phyloP scores from a whole-genome alignment of 257 asterid species.

The Gentiana dahurica region DNA sequence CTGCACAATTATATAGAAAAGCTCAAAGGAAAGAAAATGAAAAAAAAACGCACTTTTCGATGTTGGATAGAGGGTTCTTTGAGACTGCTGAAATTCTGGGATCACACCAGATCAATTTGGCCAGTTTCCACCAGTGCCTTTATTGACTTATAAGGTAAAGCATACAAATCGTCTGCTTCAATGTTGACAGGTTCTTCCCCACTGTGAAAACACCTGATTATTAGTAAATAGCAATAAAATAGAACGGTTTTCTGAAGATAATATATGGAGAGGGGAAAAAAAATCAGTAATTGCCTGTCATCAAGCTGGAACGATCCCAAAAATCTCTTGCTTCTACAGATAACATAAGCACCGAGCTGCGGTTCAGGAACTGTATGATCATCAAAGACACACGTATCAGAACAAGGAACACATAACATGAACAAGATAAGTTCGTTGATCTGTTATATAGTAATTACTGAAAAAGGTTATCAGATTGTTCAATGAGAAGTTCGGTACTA shows the following conservation, averaged over 20 bases:
- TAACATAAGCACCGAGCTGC: constrained; percentile 50
- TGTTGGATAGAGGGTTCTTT: no score
- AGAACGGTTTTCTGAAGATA: not conserved
- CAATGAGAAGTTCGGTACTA: no score
- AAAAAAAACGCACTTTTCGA: no score
- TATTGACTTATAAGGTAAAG: constrained; percentile 68
- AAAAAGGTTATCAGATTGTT: no score
- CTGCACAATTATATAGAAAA: no score
- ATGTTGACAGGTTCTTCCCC: constrained; percentile 68
- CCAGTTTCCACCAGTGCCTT: constrained; percentile 79
- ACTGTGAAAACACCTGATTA: constrained; percentile 24
- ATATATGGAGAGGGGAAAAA: not conserved
- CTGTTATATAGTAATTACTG: no score
- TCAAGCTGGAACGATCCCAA: constrained; percentile 80
- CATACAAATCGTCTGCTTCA: constrained; percentile 77
- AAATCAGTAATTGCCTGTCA: constrained; percentile 40
- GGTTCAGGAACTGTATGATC: constrained; percentile 62
- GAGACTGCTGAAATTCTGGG: no score
- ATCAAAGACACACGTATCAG: not conserved
- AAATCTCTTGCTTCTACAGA: constrained; percentile 75
- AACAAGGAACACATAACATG: no score
- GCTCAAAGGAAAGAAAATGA: no score
- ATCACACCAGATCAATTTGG: constrained; percentile 74
- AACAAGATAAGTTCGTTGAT: no score
- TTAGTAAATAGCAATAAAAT: constrained; percentile 12